phyloP scores from a whole-genome alignment of 1,139 yeast species.

The Yueomyces sp. region DNA sequence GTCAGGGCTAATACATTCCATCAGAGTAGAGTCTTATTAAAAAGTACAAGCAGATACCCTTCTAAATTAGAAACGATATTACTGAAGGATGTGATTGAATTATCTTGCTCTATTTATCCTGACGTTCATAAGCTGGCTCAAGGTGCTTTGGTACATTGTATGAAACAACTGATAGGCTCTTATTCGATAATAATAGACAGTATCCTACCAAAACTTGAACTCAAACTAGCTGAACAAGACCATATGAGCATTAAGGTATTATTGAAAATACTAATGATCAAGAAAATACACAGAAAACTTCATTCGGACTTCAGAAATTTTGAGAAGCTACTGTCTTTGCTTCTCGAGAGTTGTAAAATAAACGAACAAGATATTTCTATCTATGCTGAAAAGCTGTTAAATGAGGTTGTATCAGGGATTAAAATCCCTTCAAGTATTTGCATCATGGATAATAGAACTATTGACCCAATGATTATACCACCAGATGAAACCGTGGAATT shows the following conservation, averaged over 20 bases:
- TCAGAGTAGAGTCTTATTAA: slow-evolving; percentile 59
- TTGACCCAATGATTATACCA: slow-evolving; percentile 41
- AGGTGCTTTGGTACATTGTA: slow-evolving; percentile 51
- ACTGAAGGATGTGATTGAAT: slow-evolving; percentile 53
- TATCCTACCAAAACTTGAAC: slow-evolving; percentile 31
- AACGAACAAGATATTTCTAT: slow-evolving; percentile 45
- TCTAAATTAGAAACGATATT: slow-evolving; percentile 54
- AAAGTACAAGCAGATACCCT: slow-evolving; percentile 64
- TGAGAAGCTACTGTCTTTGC: slow-evolving; percentile 32
- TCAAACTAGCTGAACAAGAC: slow-evolving; percentile 43
- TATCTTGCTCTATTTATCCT: slow-evolving; percentile 61
- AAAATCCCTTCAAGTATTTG: slow-evolving; percentile 52
- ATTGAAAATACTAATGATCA: slow-evolving; percentile 41
- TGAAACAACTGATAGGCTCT: slow-evolving; percentile 65
- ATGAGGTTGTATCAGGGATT: slow-evolving; percentile 34
- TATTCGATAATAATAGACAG: slow-evolving; percentile 38
- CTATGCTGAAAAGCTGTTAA: slow-evolving; percentile 39
- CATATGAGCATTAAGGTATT: slow-evolving; percentile 57
- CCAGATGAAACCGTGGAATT: slow-evolving; percentile 45
- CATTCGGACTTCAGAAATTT: slow-evolving; percentile 47
- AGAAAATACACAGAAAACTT: slow-evolving; percentile 41
- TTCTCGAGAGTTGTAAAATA: slow-evolving; percentile 44
- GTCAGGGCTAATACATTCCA: slow-evolving; percentile 71
- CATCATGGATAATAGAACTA: slow-evolving; percentile 33
- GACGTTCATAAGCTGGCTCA: slow-evolving; percentile 65